These are phyloP conservation scores for Scleromitrula shiraiana DNA, from an alignment of 2,329 filamentous ascomycete species.

Conservation along the genomic window DNA sequence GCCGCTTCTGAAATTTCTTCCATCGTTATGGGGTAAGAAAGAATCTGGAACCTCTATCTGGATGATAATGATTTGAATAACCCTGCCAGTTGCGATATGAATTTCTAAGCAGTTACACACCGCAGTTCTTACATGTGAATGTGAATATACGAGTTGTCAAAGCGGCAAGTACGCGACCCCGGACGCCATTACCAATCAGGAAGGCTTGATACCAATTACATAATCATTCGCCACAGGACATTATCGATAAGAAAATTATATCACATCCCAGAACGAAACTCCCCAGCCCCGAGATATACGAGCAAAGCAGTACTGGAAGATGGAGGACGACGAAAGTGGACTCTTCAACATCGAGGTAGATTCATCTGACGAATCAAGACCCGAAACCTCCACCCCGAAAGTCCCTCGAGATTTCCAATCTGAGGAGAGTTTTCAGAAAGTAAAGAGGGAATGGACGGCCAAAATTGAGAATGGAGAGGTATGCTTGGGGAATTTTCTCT, in stretches of 20 bases:
- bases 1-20: background rate
- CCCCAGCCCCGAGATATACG: background rate
- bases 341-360: conserved; percentile 38
- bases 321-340: background rate
- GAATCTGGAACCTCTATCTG: background rate
- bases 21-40: background rate
- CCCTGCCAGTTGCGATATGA: background rate
- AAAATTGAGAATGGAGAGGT: conserved; percentile 28
- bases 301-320: background rate
- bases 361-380: conserved; percentile 29
- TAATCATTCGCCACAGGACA: background rate
- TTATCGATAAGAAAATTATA: background rate
- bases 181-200: background rate
- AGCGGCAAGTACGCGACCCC: background rate
- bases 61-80: too few relatives aligned
- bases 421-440: conserved; percentile 23
- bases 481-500: conserved; percentile 3
- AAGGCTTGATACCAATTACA: background rate
- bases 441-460: conserved; percentile 21
- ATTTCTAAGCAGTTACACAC: too few relatives aligned
- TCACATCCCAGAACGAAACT: background rate
- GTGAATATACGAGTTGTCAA: too few relatives aligned
- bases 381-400: conserved; percentile 8
- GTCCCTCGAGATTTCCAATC: conserved; percentile 28
- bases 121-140: too few relatives aligned